Conservation (phyloP, 768 basidiomycete genomes). For the Dioszegia crocea region DNA sequence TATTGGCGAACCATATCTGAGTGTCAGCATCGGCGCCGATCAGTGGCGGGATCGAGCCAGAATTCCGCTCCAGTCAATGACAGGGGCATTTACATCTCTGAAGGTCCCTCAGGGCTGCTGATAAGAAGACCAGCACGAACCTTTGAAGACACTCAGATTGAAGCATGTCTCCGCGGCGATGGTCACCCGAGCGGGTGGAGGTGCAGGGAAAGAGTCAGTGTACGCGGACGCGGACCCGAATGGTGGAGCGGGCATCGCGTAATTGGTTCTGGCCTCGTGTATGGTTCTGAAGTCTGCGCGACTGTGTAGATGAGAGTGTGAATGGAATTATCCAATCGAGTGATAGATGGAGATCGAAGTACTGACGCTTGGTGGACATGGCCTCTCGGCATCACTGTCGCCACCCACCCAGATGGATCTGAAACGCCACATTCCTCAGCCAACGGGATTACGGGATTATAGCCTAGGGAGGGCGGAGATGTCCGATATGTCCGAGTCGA, state of each 20-base stretch:
- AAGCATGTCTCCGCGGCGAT: constrained; percentile 47
- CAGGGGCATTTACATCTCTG: no score
- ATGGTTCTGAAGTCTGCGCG: no score
- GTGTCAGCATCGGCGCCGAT: neutral
- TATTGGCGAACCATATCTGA: constrained; percentile 48
- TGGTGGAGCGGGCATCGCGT: constrained; percentile 34
- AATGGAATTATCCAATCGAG: no score
- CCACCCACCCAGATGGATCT: neutral
- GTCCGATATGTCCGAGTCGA: no score
- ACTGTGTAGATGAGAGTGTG: no score
- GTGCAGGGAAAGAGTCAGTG: constrained; percentile 43
- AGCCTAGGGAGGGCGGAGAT: no score
- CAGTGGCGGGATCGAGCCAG: neutral
- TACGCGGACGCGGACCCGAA: constrained; percentile 47
- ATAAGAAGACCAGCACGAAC: constrained; percentile 30
- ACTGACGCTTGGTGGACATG: neutral
- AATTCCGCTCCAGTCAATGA: neutral
- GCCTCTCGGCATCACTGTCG: neutral
- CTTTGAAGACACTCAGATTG: constrained; percentile 46
- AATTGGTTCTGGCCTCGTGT: no score
- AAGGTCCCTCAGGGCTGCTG: no score
- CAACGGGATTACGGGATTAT: neutral
- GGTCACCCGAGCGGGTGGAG: constrained; percentile 39
- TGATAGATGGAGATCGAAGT: neutral
- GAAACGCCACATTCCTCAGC: constrained; percentile 8